Conservation (phyloP, 2,329 filamentous ascomycete genomes). For the Aspergillus sp. region DNA sequence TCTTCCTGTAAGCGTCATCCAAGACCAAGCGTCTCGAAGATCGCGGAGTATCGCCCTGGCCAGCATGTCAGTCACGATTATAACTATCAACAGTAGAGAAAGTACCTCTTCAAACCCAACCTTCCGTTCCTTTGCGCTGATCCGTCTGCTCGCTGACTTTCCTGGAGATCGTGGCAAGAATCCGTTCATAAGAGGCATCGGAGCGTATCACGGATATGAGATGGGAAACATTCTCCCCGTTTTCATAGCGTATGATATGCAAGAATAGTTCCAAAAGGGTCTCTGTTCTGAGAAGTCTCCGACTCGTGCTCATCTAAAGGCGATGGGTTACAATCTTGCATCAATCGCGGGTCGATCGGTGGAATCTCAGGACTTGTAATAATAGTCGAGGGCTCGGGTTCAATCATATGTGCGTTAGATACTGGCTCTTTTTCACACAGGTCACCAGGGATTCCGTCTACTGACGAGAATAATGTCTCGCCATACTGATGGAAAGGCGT, state of each 20-base stretch:
- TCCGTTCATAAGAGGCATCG: too few relatives aligned
- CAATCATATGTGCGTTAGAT: background rate
- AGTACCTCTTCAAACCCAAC: too few relatives aligned
- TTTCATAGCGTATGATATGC: background rate
- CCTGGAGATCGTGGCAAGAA: too few relatives aligned
- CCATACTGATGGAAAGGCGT: background rate
- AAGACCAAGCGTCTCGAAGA: too few relatives aligned
- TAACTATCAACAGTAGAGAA: too few relatives aligned
- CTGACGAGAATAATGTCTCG: background rate
- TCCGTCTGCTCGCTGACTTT: too few relatives aligned
- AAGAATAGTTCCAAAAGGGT: background rate
- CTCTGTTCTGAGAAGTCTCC: background rate
- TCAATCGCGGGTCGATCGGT: conserved; percentile 2
- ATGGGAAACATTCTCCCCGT: too few relatives aligned
- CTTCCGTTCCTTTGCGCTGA: too few relatives aligned
- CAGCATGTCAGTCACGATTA: too few relatives aligned
- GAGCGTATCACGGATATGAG: too few relatives aligned
- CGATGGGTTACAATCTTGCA: background rate
- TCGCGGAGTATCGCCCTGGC: too few relatives aligned
- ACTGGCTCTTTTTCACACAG: background rate
- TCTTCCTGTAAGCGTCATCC: background rate
- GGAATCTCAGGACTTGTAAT: conserved; percentile 1
- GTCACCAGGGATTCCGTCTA: background rate
- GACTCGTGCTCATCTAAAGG: background rate
- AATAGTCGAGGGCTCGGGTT: background rate